Conservation (phyloP, 106 monocot species). For the Cymbidium sinense region DNA sequence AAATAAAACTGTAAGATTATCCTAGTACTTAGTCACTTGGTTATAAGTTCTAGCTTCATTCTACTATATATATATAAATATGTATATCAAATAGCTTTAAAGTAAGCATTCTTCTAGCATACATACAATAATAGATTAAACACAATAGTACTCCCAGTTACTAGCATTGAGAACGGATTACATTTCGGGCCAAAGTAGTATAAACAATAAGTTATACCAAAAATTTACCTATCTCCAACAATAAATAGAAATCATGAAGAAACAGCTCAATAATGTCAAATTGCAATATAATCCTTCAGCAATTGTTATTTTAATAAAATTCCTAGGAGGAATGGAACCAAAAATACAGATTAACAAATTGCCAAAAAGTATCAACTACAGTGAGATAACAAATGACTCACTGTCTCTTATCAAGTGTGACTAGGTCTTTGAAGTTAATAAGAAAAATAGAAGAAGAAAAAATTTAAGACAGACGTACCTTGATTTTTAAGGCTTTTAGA, state of each 20-base stretch:
- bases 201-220: not conserved
- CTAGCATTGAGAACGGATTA: not conserved
- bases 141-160: not conserved
- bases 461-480: constrained; percentile 31
- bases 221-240: not conserved
- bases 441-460: not conserved
- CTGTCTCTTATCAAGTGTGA: not conserved
- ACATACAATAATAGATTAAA: not conserved
- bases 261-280: not conserved
- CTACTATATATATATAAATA: too few species aligned
- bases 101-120: not conserved
- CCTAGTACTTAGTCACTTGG: too few species aligned
- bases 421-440: not conserved
- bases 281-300: not conserved
- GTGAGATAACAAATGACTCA: not conserved
- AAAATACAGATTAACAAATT: not conserved
- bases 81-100: not conserved
- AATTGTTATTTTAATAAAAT: not conserved
- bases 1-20: too few species aligned
- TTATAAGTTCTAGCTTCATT: too few species aligned
- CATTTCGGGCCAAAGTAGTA: not conserved
- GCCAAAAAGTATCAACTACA: not conserved
- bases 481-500: constrained; percentile 26
- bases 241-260: not conserved
- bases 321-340: not conserved